Evolutionary conservation across 2,329 filamentous ascomycete genomes (phyloP).

Genomic region (Canariomyces notabilis): DNA sequence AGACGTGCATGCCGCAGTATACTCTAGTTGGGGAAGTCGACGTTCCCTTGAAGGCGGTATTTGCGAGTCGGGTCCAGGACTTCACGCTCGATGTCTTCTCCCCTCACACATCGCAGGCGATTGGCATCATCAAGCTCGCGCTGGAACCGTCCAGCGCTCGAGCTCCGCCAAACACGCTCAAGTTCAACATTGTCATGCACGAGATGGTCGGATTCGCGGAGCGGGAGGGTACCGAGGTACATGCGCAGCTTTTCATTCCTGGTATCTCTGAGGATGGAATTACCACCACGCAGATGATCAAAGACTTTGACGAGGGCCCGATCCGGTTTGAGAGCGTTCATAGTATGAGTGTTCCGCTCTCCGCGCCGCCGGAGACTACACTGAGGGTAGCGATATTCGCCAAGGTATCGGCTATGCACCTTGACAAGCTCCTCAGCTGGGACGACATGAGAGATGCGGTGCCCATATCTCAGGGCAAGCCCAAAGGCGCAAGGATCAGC

Average conservation of each 20-base stretch:
- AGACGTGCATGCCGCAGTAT: constrained; percentile 85
- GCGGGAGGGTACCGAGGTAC: constrained; percentile 89
- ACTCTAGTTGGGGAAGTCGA: constrained; percentile 90
- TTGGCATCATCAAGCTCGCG: constrained; percentile 86
- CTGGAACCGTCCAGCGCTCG: constrained; percentile 90
- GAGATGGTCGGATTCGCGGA: constrained; percentile 93
- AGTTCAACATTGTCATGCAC: constrained; percentile 99
- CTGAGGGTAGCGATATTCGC: constrained; percentile 89
- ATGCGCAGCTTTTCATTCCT: constrained; percentile 94
- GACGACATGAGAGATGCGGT: constrained; percentile 90
- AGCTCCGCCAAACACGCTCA: constrained; percentile 84
- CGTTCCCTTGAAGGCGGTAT: constrained; percentile 86
- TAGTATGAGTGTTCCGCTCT: constrained; percentile 89
- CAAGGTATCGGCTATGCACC: constrained; percentile 83
- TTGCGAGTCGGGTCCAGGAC: constrained; percentile 90
- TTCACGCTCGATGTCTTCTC: constrained; percentile 87
- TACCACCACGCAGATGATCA: constrained; percentile 92
- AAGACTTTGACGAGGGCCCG: constrained; percentile 85
- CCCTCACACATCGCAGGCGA: constrained; percentile 83
- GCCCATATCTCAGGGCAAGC: constrained; percentile 50
- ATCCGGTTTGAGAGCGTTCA: constrained; percentile 96
- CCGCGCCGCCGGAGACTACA: constrained; percentile 66
- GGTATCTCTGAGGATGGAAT: constrained; percentile 86
- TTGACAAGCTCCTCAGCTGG: constrained; percentile 97
- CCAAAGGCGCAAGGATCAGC: constrained; percentile 64